Evolutionary conservation across 225 moss, liverwort and hornwort species (phyloP), one percentile per base, ranked within the genome.

Genomic region (Pseudoscleropodium purum): DNA sequence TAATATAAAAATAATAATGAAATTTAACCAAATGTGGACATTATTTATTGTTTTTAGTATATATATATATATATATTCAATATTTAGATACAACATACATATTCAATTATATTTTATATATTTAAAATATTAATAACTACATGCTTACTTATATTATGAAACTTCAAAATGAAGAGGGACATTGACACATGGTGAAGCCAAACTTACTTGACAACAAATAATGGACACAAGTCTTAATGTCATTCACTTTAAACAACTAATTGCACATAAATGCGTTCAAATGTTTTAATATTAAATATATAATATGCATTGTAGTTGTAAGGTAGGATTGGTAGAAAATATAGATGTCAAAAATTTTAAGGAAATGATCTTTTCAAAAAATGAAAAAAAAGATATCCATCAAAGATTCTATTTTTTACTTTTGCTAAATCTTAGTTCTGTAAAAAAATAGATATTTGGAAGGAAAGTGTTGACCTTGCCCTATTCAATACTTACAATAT

Each of bases 251-350:
- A 4, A 75, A 75, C 47, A 45, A 29, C 7, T 29, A 47, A 18
- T 47, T 45, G 16, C 18, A 43, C 27, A n/a, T 26, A 27, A 0
- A 43, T 73, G 26, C 27, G 18, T 7, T 47, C 30, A 75, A 74
- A 47, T 47, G 7, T 45, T 47, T 4, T 45, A 30, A 17, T 30
- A 47, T 5, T 5, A 47, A 11, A 75, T 17, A 74, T 4, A 15
- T 6, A 30, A 3, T 45, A 10, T 74, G 6, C 5, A n/a, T 7
- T 4, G 7, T n/a, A n/a, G n/a, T 69, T 19, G 10, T 12, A 23
- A 3, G 7, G 0, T n/a, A 69, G 4, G 23, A 13, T 23, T 3
- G 7, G 13, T 0, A n/a, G 1, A 3, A n/a, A n/a, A 68, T n/a
- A 69, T n/a, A 23, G 13, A 69, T 21, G 19, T 31, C 2, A 36